phyloP scores from a whole-genome alignment of 768 basidiomycete species.

The Pisolithus microcarpus region DNA sequence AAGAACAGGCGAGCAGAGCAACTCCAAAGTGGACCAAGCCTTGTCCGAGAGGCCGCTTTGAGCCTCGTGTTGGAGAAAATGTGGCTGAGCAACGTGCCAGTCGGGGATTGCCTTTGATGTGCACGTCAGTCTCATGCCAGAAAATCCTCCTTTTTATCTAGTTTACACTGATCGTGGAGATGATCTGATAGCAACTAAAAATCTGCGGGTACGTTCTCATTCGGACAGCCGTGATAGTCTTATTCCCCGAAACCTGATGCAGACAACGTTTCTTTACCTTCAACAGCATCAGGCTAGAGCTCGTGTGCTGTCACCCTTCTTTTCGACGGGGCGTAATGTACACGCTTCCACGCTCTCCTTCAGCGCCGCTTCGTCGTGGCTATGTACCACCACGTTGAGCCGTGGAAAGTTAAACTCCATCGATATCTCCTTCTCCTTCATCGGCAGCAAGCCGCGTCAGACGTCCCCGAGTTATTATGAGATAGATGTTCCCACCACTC shows the following conservation, averaged over 20 bases:
- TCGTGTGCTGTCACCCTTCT: slow-evolving; percentile 56
- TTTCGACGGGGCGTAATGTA: slow-evolving; percentile 46
- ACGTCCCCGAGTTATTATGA: slow-evolving; percentile 49
- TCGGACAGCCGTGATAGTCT: background rate
- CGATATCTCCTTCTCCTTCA: slow-evolving; percentile 50
- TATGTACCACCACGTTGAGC: slow-evolving; percentile 44
- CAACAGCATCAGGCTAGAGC: slow-evolving; percentile 39
- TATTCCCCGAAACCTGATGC: too few species aligned
- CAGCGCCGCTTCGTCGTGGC: slow-evolving; percentile 49
- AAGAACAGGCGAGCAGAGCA: slow-evolving; percentile 5
- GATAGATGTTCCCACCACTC: slow-evolving; percentile 51
- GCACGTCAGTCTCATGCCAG: slow-evolving; percentile 2
- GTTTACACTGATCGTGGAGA: too few species aligned
- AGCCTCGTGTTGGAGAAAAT: slow-evolving; percentile 24
- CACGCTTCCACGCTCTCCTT: slow-evolving; percentile 59
- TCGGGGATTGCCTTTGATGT: slow-evolving; percentile 20
- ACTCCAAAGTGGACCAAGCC: slow-evolving; percentile 4
- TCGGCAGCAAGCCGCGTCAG: slow-evolving; percentile 57
- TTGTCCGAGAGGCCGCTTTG: slow-evolving; percentile 7
- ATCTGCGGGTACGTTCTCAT: slow-evolving; percentile 2
- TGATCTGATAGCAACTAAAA: too few species aligned
- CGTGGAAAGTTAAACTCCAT: slow-evolving; percentile 72
- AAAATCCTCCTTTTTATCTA: slow-evolving; percentile 36
- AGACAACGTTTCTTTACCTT: slow-evolving; percentile 52
- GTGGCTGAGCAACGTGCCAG: slow-evolving; percentile 31